phyloP scores from a whole-genome alignment of 2,329 filamentous ascomycete species.

The Paracamarosporium sp. region DNA sequence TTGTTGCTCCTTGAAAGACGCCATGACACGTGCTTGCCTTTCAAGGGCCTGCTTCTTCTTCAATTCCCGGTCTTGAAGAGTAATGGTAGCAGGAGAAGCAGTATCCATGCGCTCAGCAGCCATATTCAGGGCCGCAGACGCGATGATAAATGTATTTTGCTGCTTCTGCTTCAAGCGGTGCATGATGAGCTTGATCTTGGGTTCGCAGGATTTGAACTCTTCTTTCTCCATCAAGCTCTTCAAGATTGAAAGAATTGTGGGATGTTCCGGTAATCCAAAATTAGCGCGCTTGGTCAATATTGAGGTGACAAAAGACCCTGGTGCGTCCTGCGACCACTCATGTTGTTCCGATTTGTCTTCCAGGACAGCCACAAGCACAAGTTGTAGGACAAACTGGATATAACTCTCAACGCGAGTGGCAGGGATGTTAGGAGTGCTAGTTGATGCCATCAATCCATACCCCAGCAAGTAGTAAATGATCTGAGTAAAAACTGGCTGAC shows the following conservation, averaged over 20 bases:
- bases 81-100: slow-evolving; percentile 75
- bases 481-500: slow-evolving; percentile 85
- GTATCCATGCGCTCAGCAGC: slow-evolving; percentile 81
- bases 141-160: slow-evolving; percentile 73
- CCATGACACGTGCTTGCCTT: slow-evolving; percentile 93
- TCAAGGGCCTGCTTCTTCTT: slow-evolving; percentile 92
- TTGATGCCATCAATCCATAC: slow-evolving; percentile 75
- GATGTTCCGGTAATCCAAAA: slow-evolving; percentile 34
- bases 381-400: slow-evolving; percentile 87
- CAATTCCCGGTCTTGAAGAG: slow-evolving; percentile 71
- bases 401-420: slow-evolving; percentile 87
- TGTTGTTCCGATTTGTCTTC: slow-evolving; percentile 71
- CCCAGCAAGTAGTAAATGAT: slow-evolving; percentile 87
- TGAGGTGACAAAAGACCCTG: slow-evolving; percentile 74
- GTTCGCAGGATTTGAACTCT: slow-evolving; percentile 80
- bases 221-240: slow-evolving; percentile 67
- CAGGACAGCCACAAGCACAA: slow-evolving; percentile 82
- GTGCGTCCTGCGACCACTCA: slow-evolving; percentile 49
- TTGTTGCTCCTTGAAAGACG: slow-evolving; percentile 96
- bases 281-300: slow-evolving; percentile 70
- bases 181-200: slow-evolving; percentile 84
- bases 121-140: slow-evolving; percentile 66
- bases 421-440: slow-evolving; percentile 76
- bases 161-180: slow-evolving; percentile 85
- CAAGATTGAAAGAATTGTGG: slow-evolving; percentile 60